Evolutionary conservation across 805 yeast genomes (phyloP), one percentile per base, ranked within the genome.

Genomic region (Pichia kluyveri): DNA sequence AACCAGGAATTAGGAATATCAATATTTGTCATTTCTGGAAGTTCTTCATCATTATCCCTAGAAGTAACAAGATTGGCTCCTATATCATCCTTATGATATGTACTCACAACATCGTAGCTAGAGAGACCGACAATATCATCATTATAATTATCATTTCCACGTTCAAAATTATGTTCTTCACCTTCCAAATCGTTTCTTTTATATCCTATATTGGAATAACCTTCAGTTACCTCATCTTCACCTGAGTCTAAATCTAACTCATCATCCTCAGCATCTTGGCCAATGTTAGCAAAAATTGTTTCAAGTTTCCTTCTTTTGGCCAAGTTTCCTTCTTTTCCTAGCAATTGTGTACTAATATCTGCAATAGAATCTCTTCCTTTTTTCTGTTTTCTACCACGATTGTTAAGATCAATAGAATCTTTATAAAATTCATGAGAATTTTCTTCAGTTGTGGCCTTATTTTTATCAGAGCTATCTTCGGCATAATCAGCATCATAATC

Each of bases 1-100:
- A 89, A 90, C 34, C 84, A 61, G 63, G 82, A 81, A 53, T 82
- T 83, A 7, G 86, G 73, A 39, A 62, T 64, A 39, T 65, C 69
- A 34, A 59, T 60, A 5, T 55, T 53, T 14, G 2, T 14, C 37
- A 34, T 34, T 15, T 34, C 37, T 14, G 37, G 17, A 14, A 34
- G 17, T 2, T 15, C 37, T 3, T 34, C 37, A 15, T 12, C 17
- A 5, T 34, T 34, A 12, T 7, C 12, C 5, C 17, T 34, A 14
- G 37, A 4, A 8, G 37, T 34, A 14, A 34, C 37, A 15, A 34
- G 37, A 15, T 34, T 34, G 6, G 8, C 63, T 38, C 65, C 69
- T 39, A 58, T 57, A 3, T 55, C 52, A 31, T 44, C 46, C 15
- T 28, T 36, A 12, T 19, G 37, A 43, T 43, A 55, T 48, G 44